A percentile compares a stretch with the other conserved stretches of the same genome.
These are phyloP conservation scores for Wickerhamomyces ciferrii DNA, from an alignment of 805 yeast species.

Conservation along the genomic window DNA sequence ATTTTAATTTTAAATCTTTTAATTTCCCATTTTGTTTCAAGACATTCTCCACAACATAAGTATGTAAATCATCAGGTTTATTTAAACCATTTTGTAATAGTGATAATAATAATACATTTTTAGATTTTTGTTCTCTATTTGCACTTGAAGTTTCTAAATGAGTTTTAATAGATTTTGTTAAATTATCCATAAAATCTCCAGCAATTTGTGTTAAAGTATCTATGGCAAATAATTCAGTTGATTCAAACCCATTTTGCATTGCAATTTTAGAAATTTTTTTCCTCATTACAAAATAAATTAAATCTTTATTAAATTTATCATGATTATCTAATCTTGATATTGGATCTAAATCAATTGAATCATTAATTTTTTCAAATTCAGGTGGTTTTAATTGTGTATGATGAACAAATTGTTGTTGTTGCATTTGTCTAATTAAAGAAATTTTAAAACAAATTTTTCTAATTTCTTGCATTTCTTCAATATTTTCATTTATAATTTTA, in stretches of 20 bases:
- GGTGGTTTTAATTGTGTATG: conserved; percentile 72
- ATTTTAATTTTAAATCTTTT: conserved; percentile 57
- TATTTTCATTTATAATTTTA: conserved; percentile 55
- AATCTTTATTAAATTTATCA: conserved; percentile 51
- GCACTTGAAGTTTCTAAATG: conserved; percentile 59
- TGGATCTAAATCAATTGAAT: conserved; percentile 71
- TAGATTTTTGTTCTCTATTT: conserved; percentile 25
- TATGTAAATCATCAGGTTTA: conserved; percentile 69
- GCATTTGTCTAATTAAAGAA: conserved; percentile 84
- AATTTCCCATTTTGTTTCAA: conserved; percentile 65
- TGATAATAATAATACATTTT: conserved; percentile 53
- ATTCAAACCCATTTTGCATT: conserved; percentile 91
- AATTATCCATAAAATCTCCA: conserved; percentile 69
- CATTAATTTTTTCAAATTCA: conserved; percentile 53
- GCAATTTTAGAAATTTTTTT: conserved; percentile 71
- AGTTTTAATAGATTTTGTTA: conserved; percentile 63
- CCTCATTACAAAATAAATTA: conserved; percentile 62
- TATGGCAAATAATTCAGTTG: conserved; percentile 71
- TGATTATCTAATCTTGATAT: conserved; percentile 70
- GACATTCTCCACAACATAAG: conserved; percentile 69
- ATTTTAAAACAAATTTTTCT: conserved; percentile 86
- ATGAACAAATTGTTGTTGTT: conserved; percentile 71
- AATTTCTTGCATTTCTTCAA: conserved; percentile 79
- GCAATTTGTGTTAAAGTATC: conserved; percentile 80
- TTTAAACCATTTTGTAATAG: conserved; percentile 83